Percentiles rank a stretch among this genome's conserved stretches.
Conservation (phyloP, 148 eudicot genomes). For the Vaccinium corymbosum region DNA sequence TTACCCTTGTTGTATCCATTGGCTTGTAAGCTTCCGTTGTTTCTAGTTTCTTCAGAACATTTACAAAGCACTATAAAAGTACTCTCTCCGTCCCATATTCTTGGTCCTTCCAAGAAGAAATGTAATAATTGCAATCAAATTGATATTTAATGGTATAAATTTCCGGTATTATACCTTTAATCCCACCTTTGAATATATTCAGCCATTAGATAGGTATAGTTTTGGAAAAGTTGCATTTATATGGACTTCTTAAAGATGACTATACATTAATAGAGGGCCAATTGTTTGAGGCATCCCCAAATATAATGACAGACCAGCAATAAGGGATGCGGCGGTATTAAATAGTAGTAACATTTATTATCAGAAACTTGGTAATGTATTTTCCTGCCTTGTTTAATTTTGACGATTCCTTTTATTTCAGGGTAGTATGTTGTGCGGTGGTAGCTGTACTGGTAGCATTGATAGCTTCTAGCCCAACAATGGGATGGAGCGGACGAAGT, state of each 20-base stretch:
- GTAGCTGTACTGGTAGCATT: conserved; percentile 71
- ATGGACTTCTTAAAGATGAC: not conserved
- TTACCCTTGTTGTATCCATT: conserved; percentile 75
- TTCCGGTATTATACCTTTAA: not conserved
- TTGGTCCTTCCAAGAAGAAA: not conserved
- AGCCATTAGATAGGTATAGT: not conserved
- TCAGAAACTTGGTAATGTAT: not conserved
- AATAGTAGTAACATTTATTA: not conserved
- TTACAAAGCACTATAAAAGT: not conserved
- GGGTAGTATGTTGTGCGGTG: conserved; percentile 77
- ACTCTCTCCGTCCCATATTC: not conserved
- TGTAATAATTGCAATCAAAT: not conserved
- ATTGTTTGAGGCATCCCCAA: not conserved
- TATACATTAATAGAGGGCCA: not conserved
- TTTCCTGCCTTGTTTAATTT: conserved; percentile 15
- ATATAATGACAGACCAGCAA: not conserved
- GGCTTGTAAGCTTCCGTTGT: conserved; percentile 68
- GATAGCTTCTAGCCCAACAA: conserved; percentile 97
- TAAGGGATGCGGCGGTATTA: not conserved
- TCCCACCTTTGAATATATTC: not conserved
- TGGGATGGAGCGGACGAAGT: conserved; percentile 99
- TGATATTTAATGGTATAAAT: not conserved
- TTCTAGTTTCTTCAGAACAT: conserved; percentile 1
- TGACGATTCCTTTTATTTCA: conserved; percentile 27
- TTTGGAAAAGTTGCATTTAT: not conserved